Evolutionary conservation across 2,329 filamentous ascomycete genomes (phyloP).

Genomic region (Lachnellula occidentalis): DNA sequence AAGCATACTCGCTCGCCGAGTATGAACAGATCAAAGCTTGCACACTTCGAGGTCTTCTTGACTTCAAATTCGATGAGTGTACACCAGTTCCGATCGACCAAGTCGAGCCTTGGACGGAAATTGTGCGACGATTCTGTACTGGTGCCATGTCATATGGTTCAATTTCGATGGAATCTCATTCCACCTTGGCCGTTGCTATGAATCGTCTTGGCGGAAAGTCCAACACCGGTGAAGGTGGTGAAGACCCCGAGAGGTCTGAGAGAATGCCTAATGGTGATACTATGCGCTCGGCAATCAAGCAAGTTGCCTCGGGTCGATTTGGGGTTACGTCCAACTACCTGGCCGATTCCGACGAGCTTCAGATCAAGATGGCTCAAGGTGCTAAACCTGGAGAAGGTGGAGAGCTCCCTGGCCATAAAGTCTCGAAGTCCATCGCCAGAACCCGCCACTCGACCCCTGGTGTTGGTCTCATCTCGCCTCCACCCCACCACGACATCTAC

Average conservation of each 20-base stretch:
- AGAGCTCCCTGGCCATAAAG: slow-evolving; percentile 95
- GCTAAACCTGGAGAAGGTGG: slow-evolving; percentile 97
- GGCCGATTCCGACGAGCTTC: slow-evolving; percentile 89
- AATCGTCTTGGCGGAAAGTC: slow-evolving; percentile 95
- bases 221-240: slow-evolving; percentile 95
- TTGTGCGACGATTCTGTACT: slow-evolving; percentile 92
- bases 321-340: slow-evolving; percentile 94
- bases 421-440: slow-evolving; percentile 86
- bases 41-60: slow-evolving; percentile 86
- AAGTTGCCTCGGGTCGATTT: slow-evolving; percentile 92
- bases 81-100: slow-evolving; percentile 88
- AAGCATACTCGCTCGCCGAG: slow-evolving; percentile 87
- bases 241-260: slow-evolving; percentile 86
- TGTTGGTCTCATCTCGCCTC: slow-evolving; percentile 91
- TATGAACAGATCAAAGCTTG: slow-evolving; percentile 97
- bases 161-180: slow-evolving; percentile 98
- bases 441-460: slow-evolving; percentile 95
- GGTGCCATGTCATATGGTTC: slow-evolving; percentile 98
- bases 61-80: slow-evolving; percentile 90
- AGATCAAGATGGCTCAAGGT: slow-evolving; percentile 99
- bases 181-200: slow-evolving; percentile 92
- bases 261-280: slow-evolving; percentile 87
- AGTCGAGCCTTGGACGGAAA: slow-evolving; percentile 97
- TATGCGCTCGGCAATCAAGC: slow-evolving; percentile 96
- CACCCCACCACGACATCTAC: slow-evolving; percentile 97